Evolutionary conservation across 306 rosid genomes (phyloP).

Genomic region (Heteromeles arbutifolia): DNA sequence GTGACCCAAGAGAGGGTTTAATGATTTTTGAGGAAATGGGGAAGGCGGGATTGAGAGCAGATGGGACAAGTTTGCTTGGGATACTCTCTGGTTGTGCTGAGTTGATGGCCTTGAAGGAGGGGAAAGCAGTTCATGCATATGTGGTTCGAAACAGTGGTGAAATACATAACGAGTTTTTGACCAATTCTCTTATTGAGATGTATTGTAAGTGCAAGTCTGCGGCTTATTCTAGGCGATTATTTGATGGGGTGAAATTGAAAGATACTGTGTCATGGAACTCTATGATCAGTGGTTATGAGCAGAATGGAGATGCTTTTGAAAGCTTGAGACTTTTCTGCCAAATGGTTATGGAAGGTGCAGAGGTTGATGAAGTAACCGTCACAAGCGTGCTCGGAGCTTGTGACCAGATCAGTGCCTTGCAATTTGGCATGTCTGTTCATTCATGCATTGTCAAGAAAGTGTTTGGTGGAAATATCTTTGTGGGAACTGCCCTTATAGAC

Average conservation of each 20-base stretch:
- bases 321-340: constrained; percentile 42
- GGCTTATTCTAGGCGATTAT: constrained; percentile 36
- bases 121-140: constrained; percentile 45
- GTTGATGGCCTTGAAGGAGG: constrained; percentile 35
- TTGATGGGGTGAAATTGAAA: constrained; percentile 31
- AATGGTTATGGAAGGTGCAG: constrained; percentile 33
- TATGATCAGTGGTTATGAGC: constrained; percentile 50
- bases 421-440: constrained; percentile 42
- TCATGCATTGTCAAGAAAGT: constrained; percentile 41
- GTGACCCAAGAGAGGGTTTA: constrained; percentile 24
- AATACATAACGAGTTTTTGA: constrained; percentile 30
- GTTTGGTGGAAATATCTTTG: constrained; percentile 34
- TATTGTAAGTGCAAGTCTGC: constrained; percentile 37
- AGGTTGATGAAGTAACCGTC: constrained; percentile 50
- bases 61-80: constrained; percentile 44
- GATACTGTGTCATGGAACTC: constrained; percentile 56
- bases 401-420: constrained; percentile 42
- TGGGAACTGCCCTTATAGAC: constrained; percentile 49
- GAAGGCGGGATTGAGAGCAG: constrained; percentile 31
- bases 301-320: constrained; percentile 40
- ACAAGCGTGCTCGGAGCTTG: constrained; percentile 44
- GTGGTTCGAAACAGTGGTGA: constrained; percentile 25
- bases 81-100: constrained; percentile 44
- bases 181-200: constrained; percentile 49
- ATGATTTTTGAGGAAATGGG: constrained; percentile 24